Base-by-base conservation (phyloP, 139 green algal genomes). In the Micractinium sp. region DNA sequence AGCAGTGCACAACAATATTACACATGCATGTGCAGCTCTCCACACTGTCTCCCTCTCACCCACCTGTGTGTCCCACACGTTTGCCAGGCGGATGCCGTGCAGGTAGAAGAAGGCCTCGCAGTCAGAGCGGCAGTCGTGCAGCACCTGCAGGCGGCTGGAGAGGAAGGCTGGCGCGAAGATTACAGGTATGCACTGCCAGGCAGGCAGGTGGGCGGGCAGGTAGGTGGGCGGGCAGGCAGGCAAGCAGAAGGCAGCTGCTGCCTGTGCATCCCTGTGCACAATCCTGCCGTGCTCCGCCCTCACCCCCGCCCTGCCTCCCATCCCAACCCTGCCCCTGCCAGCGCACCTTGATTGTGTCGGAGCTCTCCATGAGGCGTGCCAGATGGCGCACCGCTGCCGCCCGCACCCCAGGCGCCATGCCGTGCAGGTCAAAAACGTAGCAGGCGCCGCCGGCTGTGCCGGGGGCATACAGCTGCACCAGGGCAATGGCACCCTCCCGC, bases 51-150 rank as follows among this genome's bases (percentile, higher is more conserved):
- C 29, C 33, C 5, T 13, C 35, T 33, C 29, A 29, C 74, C 7
- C 61, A 82, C 75, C 85, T 89, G 85, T 0, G 85, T 89, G 56
- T 89, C 85, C 85, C 85, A 89, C 35, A 89, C 56, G 5, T 16
- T 14, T 2, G 22, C 29, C 22, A 60, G 12, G 15, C 85, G 85
- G n/a, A 84, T 84, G 74, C 56, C 18, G 35, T 85, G 85, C 74
- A 39, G 74, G 75, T 89, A 89, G 74, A 89, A 85, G 39, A 89
- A 75, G n/a, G 85, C 85, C 85, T 84, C 74, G 56, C 53, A 61
- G 75, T 89, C 85, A 39, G 47, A 38, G n/a, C 85, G 85, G 74
- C 85, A 83, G 74, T 89, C 85, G 74, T 89, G 85, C 73, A 89
- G 56, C n/a, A 89, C 84, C 84, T 88, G 84, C 36, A 79, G 56